Conservation (phyloP, 176 grass and related monocot genomes). For the Stipa capillata region DNA sequence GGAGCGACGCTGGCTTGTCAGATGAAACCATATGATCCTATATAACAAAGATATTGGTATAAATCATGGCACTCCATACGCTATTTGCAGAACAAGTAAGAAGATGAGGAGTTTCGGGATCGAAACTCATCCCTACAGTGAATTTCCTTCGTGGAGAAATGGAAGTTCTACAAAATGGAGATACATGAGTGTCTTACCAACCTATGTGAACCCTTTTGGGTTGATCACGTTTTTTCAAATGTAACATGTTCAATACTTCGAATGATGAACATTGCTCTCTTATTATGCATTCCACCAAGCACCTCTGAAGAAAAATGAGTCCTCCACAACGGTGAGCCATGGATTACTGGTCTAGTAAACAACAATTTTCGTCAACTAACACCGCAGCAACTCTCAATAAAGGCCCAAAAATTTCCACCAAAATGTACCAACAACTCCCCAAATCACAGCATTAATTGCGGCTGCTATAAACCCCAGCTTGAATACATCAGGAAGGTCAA, state of each 20-base stretch:
- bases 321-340: not conserved
- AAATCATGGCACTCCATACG: not conserved
- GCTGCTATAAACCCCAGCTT: conserved; percentile 76
- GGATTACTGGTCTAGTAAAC: not conserved
- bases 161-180: not conserved
- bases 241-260: conserved; percentile 10
- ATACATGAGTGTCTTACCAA: not conserved
- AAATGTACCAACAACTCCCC: conserved; percentile 68
- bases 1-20: not conserved
- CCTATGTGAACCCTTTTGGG: not conserved
- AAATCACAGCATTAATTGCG: conserved; percentile 53
- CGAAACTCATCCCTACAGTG: not conserved
- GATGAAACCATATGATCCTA: not conserved
- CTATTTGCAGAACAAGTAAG: not conserved
- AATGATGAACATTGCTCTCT: not conserved
- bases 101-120: not conserved
- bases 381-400: conserved; percentile 39
- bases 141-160: not conserved
- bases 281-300: conserved; percentile 21
- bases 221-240: not conserved
- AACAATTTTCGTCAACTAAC: conserved; percentile 8
- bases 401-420: conserved; percentile 99
- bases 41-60: not conserved
- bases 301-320: not conserved
- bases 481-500: conserved; percentile 90